Conservation (phyloP, 2,329 filamentous ascomycete species). For the Seiridium cupressi region DNA sequence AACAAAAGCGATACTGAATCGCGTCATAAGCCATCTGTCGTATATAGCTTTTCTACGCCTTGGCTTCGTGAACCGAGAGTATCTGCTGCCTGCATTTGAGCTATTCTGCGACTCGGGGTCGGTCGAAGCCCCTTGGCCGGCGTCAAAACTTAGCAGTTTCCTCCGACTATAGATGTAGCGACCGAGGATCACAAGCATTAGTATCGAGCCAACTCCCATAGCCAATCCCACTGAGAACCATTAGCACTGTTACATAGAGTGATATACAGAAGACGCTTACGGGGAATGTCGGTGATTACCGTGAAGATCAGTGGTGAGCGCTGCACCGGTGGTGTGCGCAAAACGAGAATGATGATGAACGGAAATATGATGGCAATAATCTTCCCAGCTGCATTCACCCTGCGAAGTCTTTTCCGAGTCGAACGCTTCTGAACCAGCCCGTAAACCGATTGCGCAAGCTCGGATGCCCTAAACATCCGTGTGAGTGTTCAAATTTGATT, state of each 20-base stretch:
- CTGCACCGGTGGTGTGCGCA: constrained; percentile 14
- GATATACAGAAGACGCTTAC: constrained; percentile 11
- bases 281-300: constrained; percentile 18
- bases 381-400: constrained; percentile 18
- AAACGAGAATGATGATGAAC: constrained; percentile 15
- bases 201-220: constrained; percentile 11
- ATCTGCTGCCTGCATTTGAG: background rate
- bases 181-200: constrained; percentile 14
- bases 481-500: background rate
- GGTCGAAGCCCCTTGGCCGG: background rate
- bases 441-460: constrained; percentile 19
- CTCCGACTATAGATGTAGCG: constrained; percentile 13
- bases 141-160: constrained; percentile 10
- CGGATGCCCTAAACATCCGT: constrained; percentile 12
- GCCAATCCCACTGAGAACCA: constrained; percentile 4
- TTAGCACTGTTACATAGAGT: background rate
- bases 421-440: constrained; percentile 8
- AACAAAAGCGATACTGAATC: constrained; percentile 14
- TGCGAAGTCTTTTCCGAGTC: constrained; percentile 12
- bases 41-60: constrained; percentile 10
- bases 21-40: constrained; percentile 16
- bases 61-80: background rate
- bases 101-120: background rate
- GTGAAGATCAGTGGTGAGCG: constrained; percentile 13
- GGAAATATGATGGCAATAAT: constrained; percentile 17